phyloP scores from a whole-genome alignment of 2,329 filamentous ascomycete species.

The Huntiella decipiens region DNA sequence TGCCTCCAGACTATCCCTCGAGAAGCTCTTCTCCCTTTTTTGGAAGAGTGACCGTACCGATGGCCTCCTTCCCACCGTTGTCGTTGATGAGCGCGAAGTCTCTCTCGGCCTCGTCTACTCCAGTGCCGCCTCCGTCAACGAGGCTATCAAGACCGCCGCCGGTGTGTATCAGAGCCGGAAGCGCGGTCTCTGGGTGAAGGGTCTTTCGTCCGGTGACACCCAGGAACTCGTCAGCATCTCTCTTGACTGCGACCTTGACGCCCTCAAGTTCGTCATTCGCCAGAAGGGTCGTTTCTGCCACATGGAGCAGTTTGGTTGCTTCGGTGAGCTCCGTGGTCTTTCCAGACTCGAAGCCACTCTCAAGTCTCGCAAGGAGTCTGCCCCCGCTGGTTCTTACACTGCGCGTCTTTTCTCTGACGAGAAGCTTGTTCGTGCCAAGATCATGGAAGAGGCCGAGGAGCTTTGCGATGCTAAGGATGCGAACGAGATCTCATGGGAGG shows the following conservation, averaged over 20 bases:
- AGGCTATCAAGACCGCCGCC: constrained; percentile 57
- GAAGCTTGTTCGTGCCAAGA: constrained; percentile 80
- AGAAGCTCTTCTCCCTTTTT: constrained; percentile 51
- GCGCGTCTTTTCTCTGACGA: constrained; percentile 80
- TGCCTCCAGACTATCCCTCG: constrained; percentile 42
- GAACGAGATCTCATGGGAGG: constrained; percentile 78
- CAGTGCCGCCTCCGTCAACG: constrained; percentile 72
- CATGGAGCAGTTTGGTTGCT: constrained; percentile 78
- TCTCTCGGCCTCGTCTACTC: constrained; percentile 87
- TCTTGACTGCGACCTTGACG: constrained; percentile 86
- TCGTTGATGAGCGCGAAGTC: constrained; percentile 70
- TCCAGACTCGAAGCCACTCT: constrained; percentile 76
- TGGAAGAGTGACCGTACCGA: constrained; percentile 71
- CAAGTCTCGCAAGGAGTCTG: constrained; percentile 58
- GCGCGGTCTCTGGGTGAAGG: constrained; percentile 91
- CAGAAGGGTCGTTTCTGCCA: constrained; percentile 93
- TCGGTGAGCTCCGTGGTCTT: constrained; percentile 67
- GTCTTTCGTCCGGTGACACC: constrained; percentile 80
- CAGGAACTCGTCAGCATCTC: constrained; percentile 74
- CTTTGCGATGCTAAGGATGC: constrained; percentile 70
- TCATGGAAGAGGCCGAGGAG: constrained; percentile 96
- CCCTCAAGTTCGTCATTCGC: constrained; percentile 70
- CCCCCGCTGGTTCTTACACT: constrained; percentile 82
- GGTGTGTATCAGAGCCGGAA: constrained; percentile 96
- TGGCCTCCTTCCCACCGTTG: constrained; percentile 71